Evolutionary conservation across 768 basidiomycete species (phyloP).

Genomic region (Tricholoma sp.): DNA sequence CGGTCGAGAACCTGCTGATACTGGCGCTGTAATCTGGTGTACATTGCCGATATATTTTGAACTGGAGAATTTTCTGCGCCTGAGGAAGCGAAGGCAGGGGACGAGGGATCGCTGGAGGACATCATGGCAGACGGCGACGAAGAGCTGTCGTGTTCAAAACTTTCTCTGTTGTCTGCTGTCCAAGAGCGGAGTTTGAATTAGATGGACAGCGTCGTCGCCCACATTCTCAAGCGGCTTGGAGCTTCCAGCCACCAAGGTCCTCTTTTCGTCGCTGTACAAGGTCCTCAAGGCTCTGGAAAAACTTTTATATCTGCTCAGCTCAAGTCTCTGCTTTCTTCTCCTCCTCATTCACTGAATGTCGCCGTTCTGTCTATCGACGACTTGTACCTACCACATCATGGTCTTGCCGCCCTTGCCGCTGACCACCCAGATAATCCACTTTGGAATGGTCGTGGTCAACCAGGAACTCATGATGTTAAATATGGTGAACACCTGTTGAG

Average conservation of each 20-base stretch:
- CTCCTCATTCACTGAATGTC: conserved; percentile 49
- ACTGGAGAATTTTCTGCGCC: conserved; percentile 41
- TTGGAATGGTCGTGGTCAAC: conserved; percentile 82
- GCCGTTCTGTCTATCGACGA: conserved; percentile 78
- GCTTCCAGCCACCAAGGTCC: conserved; percentile 35
- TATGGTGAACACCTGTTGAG: conserved; percentile 55
- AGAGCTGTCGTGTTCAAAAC: conserved; percentile 6
- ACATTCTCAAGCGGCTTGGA: conserved; percentile 9
- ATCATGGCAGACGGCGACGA: conserved; percentile 35
- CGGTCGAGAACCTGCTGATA: conserved; percentile 91
- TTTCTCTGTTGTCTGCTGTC: conserved; percentile 11
- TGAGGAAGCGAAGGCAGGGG: conserved; percentile 24
- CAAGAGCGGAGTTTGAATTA: conserved; percentile 11
- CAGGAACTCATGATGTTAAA: conserved; percentile 83
- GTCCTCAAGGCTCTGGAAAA: conserved; percentile 94
- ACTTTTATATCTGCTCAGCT: conserved; percentile 69
- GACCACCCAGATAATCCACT: conserved; percentile 57
- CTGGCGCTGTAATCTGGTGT: conserved; percentile 58
- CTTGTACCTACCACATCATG: conserved; percentile 74
- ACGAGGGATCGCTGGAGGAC: conserved; percentile 32
- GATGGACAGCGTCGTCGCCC: conserved; percentile 16
- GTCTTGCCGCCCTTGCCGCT: conserved; percentile 49
- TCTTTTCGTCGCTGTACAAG: conserved; percentile 84
- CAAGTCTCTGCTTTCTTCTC: conserved; percentile 31
- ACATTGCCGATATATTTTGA: conserved; percentile 43